Conservation (phyloP, 106 monocot species). For the Xerophyta viscosa region DNA sequence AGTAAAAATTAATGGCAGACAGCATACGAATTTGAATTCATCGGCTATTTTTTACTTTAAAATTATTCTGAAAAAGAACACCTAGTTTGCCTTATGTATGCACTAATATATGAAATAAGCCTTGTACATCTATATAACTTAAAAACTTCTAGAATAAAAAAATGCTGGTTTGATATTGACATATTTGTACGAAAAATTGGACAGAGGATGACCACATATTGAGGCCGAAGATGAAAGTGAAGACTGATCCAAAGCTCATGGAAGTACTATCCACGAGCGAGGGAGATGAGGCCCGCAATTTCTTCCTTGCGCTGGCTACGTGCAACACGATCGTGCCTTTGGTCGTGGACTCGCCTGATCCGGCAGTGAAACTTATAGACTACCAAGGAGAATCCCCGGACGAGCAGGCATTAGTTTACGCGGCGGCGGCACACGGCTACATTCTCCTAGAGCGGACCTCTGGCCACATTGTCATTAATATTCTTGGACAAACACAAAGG, state of each 20-base stretch:
- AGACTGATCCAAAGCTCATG: conserved; percentile 31
- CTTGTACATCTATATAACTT: too few relatives aligned
- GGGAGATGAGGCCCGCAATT: conserved; percentile 5
- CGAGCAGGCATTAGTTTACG: conserved; percentile 62
- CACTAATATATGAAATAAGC: too few relatives aligned
- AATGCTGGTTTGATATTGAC: too few relatives aligned
- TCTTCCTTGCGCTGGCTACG: conserved; percentile 20
- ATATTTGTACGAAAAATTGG: too few relatives aligned
- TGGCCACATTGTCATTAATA: conserved; percentile 37
- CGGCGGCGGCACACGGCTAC: conserved; percentile 52
- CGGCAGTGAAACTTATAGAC: conserved; percentile 23
- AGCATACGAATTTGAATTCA: too few relatives aligned
- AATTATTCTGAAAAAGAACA: too few relatives aligned
- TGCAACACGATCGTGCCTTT: conserved; percentile 67
- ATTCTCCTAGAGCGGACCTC: conserved; percentile 44
- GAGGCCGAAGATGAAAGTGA: conserved; percentile 28
- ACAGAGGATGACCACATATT: conserved; percentile 16
- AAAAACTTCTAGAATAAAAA: too few relatives aligned
- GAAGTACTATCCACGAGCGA: conserved; percentile 9
- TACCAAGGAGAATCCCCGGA: conserved; percentile 71
- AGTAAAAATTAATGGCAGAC: too few relatives aligned
- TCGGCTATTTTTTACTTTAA: too few relatives aligned
- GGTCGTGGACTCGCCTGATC: conserved; percentile 23
- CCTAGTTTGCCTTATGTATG: too few relatives aligned
- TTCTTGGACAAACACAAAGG: too few relatives aligned